Evolutionary conservation across 768 basidiomycete genomes (phyloP), one percentile per base, ranked within the genome.

Genomic region (Boletus rufocinnamomeus): DNA sequence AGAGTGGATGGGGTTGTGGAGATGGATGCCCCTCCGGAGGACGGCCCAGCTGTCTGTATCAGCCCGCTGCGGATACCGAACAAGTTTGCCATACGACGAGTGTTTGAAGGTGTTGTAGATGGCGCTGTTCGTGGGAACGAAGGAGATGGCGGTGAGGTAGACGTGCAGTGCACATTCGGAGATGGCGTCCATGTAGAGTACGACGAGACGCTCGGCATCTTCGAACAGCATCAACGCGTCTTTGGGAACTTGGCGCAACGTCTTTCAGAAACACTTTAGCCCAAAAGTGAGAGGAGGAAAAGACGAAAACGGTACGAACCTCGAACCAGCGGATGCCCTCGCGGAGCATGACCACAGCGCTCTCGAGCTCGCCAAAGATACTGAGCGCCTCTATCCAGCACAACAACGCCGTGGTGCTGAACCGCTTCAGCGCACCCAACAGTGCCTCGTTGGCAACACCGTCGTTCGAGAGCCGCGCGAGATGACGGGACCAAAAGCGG

Each of bases 101-200:
- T 57, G 57, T 41, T 56, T 49, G 35, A 59, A 68, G 4, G 51
- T 57, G 13, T 50, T 52, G 30, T 47, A 41, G 10, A 68, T 34
- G 38, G 45, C n/a, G 13, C 44, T 59, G 1, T 28, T 28, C 6
- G 14, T 17, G 11, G 57, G 51, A 19, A 34, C 32, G 41, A 61
- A 47, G 8, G 38, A 23, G 35, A 66, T 43, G 2, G 56, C 61
- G 2, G 67, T 53, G 27, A 57, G 48, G 32, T 68, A 56, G 19
- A 66, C 54, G 25, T 68, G 67, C 16, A 68, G 47, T 13, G 67
- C 67, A 41, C 55, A 65, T 19, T 68, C 57, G 3, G 66, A 57
- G 38, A 68, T 65, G 34, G 57, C 45, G 19, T 66, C 64, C 56
- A 54, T 68, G 54, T 38, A 59, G 27, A 68, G 61, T 9, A 66